A percentile compares a stretch with the other conserved stretches of the same genome.
Conservation (phyloP, 108 stramenopile species). For the Pseudonitzschia multiseries region DNA sequence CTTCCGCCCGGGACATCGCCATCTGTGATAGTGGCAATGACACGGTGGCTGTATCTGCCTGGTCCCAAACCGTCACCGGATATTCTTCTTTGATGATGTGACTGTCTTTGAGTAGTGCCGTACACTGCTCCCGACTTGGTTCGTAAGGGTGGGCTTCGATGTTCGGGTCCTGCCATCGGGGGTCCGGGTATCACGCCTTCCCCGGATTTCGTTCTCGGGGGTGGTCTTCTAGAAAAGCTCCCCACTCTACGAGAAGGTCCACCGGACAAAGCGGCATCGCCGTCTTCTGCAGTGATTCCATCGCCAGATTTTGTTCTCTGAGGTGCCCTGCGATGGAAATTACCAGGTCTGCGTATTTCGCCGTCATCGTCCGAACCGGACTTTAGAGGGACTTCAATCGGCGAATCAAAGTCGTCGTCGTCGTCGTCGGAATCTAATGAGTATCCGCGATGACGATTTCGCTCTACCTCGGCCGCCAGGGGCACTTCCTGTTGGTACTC, state of each 20-base stretch:
- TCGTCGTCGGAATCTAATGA: conserved; percentile 2
- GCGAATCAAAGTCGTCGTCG: neutral
- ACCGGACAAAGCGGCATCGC: neutral
- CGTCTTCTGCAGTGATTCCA: conserved; percentile 3
- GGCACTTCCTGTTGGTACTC: neutral
- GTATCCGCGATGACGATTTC: neutral
- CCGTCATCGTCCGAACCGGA: conserved; percentile 11
- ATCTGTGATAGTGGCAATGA: neutral
- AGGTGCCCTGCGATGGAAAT: conserved; percentile 23
- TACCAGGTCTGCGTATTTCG: conserved; percentile 14
- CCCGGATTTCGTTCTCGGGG: conserved; percentile 32
- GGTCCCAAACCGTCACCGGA: neutral
- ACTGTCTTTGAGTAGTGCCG: no score
- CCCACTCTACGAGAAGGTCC: neutral
- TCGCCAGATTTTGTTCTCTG: conserved; percentile 36
- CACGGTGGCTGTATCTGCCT: neutral
- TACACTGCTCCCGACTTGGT: neutral
- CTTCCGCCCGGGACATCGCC: neutral
- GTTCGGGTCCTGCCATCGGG: neutral
- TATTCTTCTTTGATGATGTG: neutral
- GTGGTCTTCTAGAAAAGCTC: conserved; percentile 21
- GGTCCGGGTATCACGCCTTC: conserved; percentile 12
- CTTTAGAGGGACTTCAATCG: conserved; percentile 27
- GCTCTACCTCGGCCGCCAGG: neutral
- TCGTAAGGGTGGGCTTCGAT: conserved; percentile 2